Evolutionary conservation across 176 grass and related monocot species (phyloP).

Genomic region (Calamus simplicifolius): DNA sequence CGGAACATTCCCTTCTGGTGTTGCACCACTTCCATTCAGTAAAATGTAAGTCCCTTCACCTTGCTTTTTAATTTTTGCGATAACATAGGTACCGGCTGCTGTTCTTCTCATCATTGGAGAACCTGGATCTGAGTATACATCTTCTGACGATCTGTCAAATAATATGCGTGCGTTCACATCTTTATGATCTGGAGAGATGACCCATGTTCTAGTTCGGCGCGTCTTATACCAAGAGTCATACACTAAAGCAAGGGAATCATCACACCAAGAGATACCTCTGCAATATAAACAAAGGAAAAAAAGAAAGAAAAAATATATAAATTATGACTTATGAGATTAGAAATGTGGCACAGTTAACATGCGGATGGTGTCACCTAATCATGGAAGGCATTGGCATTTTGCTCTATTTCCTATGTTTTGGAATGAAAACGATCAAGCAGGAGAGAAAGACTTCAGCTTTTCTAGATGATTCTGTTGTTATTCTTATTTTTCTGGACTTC

Average conservation of each 20-base stretch:
- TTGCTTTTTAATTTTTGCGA: slow-evolving; percentile 88
- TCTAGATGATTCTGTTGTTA: no score
- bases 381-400: no score
- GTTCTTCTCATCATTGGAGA: slow-evolving; percentile 96
- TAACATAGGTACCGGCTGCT: slow-evolving; percentile 77
- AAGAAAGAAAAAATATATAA: no score
- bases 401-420: no score
- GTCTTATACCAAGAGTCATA: slow-evolving; percentile 99
- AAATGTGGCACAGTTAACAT: no score
- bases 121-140: slow-evolving; percentile 96
- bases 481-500: no score
- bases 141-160: slow-evolving; percentile 97
- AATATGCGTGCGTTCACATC: slow-evolving; percentile 61
- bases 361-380: no score
- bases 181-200: slow-evolving; percentile 74
- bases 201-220: slow-evolving; percentile 92
- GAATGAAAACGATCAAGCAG: no score
- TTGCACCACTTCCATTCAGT: slow-evolving; percentile 88
- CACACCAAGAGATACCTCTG: slow-evolving; percentile 93
- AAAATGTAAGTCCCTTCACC: slow-evolving; percentile 58
- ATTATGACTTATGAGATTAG: no score
- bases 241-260: slow-evolving; percentile 85
- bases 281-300: background rate
- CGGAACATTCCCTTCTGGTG: slow-evolving; percentile 94
- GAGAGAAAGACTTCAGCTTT: no score